Percentiles rank a stretch among this genome's conserved stretches.
These are phyloP conservation scores for Capillidium heterosporum DNA, from an alignment of 371 early-diverging fungal species.

Conservation along the genomic window DNA sequence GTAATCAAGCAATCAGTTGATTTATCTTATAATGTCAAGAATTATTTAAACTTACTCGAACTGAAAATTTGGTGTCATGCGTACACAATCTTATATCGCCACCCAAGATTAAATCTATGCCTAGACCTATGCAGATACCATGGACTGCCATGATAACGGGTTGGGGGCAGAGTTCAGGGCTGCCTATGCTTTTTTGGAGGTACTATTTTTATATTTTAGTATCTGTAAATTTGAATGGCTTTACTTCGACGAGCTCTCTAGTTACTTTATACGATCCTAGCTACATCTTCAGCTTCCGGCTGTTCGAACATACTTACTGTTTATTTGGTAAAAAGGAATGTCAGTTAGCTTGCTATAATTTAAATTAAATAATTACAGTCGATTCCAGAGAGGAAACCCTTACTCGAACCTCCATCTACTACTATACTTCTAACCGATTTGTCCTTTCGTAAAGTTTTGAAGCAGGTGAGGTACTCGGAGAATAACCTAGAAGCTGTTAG, in stretches of 20 bases:
- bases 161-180: conserved; percentile 64
- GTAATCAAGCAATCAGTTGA: background rate
- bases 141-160: conserved; percentile 86
- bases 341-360: background rate
- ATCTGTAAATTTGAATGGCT: too few species aligned
- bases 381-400: background rate
- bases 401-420: background rate
- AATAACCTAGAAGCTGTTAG: background rate
- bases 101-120: conserved; percentile 74
- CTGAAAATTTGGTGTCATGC: conserved; percentile 58
- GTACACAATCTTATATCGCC: conserved; percentile 80
- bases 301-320: background rate
- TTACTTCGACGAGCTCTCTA: background rate
- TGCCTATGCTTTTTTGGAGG: conserved; percentile 45
- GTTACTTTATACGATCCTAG: background rate
- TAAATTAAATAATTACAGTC: background rate
- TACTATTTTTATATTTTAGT: conserved; percentile 8
- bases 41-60: too few species aligned
- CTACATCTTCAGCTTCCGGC: background rate
- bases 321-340: background rate
- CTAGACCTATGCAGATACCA: conserved; percentile 74
- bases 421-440: background rate
- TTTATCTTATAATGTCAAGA: background rate
- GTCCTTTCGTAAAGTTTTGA: background rate
- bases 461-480: background rate